Evolutionary conservation across 257 asterid genomes (phyloP).

Genomic region (Petrea volubilis): DNA sequence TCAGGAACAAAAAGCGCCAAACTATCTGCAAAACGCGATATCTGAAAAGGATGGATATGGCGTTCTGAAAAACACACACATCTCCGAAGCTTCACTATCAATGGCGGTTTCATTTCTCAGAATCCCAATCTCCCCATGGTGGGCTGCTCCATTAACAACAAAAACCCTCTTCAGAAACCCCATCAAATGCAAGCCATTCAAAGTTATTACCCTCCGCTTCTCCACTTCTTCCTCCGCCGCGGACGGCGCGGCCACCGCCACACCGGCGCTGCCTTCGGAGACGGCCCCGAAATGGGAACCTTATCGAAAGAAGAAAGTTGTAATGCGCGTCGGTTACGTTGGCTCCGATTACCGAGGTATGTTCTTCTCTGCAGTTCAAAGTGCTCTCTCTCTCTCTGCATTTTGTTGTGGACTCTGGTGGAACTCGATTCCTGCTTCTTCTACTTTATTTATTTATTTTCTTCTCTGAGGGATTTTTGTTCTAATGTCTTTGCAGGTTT

Average conservation of each 20-base stretch:
- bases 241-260: conserved; percentile 16
- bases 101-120: conserved; percentile 46
- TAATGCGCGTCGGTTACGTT: conserved; percentile 94
- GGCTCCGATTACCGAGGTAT: conserved; percentile 89
- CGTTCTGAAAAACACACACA: conserved; percentile 5
- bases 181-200: conserved; percentile 22
- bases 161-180: conserved; percentile 21
- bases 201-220: conserved; percentile 24
- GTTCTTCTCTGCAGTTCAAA: neutral
- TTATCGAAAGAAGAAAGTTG: conserved; percentile 88
- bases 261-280: conserved; percentile 23
- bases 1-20: too few species aligned
- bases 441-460: too few species aligned
- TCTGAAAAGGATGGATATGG: neutral
- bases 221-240: conserved; percentile 28
- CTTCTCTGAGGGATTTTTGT: neutral
- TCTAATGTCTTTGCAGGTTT: conserved; percentile 52
- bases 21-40: neutral
- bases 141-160: conserved; percentile 26
- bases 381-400: neutral
- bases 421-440: neutral
- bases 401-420: neutral
- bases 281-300: conserved; percentile 60
- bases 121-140: conserved; percentile 33
- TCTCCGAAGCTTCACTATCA: conserved; percentile 21